A percentile compares a stretch with the other conserved stretches of the same genome.
phyloP scores from a whole-genome alignment of 2,329 filamentous ascomycete species.

The Exophiala bonariae region DNA sequence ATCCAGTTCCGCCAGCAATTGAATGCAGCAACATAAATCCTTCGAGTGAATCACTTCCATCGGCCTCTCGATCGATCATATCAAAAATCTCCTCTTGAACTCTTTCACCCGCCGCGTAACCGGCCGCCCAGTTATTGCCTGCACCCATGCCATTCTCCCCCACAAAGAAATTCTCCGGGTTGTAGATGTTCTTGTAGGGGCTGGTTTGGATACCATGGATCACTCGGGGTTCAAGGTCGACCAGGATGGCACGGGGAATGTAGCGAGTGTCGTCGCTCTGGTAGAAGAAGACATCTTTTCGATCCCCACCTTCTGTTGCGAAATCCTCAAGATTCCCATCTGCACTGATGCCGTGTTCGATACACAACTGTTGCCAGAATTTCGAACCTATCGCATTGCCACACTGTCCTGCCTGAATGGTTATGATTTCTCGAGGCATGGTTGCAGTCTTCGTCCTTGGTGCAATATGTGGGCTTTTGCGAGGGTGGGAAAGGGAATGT shows the following conservation, averaged over 20 bases:
- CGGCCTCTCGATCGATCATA: constrained; percentile 98
- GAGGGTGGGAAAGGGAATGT: too few relatives aligned
- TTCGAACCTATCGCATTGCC: constrained; percentile 65
- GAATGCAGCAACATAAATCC: constrained; percentile 99
- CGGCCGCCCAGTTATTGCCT: constrained; percentile 97
- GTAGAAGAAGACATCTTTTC: constrained; percentile 99
- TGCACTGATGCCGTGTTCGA: constrained; percentile 96
- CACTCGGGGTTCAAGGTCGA: constrained; percentile 90
- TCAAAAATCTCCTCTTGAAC: constrained; percentile 98
- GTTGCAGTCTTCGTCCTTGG: not conserved
- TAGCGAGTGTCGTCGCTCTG: constrained; percentile 98
- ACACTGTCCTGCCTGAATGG: constrained; percentile 83
- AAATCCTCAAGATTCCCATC: constrained; percentile 97
- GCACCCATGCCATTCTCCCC: constrained; percentile 91
- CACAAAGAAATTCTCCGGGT: constrained; percentile 98
- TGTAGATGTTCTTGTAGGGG: constrained; percentile 98
- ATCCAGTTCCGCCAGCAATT: constrained; percentile 94
- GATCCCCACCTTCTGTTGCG: constrained; percentile 93
- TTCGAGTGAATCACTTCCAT: constrained; percentile 96
- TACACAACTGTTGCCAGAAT: constrained; percentile 98
- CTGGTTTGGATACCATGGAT: constrained; percentile 91
- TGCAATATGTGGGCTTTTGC: too few relatives aligned
- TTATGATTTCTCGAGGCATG: constrained; percentile 82
- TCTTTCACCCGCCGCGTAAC: constrained; percentile 86
- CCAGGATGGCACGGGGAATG: constrained; percentile 91